These are phyloP conservation scores for Ophiostoma ulmi DNA, from an alignment of 2,329 filamentous ascomycete species.

Conservation along the genomic window DNA sequence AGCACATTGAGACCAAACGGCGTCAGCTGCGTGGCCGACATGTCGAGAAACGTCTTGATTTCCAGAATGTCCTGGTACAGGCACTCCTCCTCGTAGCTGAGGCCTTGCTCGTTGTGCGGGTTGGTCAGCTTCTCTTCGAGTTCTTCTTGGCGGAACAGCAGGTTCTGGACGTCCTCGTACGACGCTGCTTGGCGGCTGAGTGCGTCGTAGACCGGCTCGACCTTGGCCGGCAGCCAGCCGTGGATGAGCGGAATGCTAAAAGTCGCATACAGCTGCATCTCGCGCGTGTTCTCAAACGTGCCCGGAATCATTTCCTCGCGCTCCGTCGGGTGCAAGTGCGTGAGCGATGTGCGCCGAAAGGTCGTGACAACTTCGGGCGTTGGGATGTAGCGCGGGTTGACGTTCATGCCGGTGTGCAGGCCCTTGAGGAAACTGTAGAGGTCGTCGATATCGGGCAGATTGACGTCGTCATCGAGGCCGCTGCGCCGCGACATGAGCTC, in stretches of 20 bases:
- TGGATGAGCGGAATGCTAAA: conserved; percentile 88
- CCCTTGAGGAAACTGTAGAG: conserved; percentile 83
- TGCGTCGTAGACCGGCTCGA: conserved; percentile 62
- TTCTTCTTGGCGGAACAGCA: conserved; percentile 85
- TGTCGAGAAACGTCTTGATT: conserved; percentile 76
- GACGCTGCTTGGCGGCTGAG: conserved; percentile 71
- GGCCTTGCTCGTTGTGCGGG: conserved; percentile 40
- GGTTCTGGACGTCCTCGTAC: conserved; percentile 86
- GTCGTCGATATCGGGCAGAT: conserved; percentile 79
- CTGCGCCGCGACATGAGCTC: conserved; percentile 78
- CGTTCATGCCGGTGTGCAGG: conserved; percentile 94
- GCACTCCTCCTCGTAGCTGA: conserved; percentile 69
- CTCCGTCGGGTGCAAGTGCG: conserved; percentile 48
- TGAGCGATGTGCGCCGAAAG: conserved; percentile 49
- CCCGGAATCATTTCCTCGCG: conserved; percentile 54
- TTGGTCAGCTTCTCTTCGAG: conserved; percentile 70
- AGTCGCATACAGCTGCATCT: conserved; percentile 86
- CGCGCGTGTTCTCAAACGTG: conserved; percentile 77
- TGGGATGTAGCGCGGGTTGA: conserved; percentile 83
- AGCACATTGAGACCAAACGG: conserved; percentile 73
- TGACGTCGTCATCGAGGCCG: conserved; percentile 46
- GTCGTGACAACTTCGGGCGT: conserved; percentile 43
- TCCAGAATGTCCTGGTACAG: conserved; percentile 75
- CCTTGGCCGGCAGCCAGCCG: conserved; percentile 75
- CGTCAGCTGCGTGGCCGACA: conserved; percentile 83